Evolutionary conservation across 768 basidiomycete genomes (phyloP).

Genomic region (Mrakia gelida): DNA sequence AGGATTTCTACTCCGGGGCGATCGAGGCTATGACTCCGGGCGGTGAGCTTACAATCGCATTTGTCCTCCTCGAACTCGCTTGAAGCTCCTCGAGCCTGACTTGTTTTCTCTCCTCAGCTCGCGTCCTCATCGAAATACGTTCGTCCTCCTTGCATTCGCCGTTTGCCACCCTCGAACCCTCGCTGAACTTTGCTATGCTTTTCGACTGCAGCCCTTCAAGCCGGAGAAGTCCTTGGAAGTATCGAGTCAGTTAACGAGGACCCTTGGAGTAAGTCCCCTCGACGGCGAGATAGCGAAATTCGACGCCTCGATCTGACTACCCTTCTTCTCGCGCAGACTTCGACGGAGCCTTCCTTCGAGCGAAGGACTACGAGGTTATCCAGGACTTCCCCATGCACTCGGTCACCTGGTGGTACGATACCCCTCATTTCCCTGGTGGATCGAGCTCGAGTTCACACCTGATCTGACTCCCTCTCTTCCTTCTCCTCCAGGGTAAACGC

Average conservation of each 20-base stretch:
- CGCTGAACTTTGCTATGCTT: too few species aligned
- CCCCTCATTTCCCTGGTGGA: too few species aligned
- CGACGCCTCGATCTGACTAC: neutral
- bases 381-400: neutral
- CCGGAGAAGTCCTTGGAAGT: neutral
- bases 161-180: too few species aligned
- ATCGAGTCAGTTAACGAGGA: neutral
- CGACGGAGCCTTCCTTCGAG: neutral
- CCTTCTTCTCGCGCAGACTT: neutral
- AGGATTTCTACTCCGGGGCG: neutral
- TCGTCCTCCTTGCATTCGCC: too few species aligned
- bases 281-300: too few species aligned
- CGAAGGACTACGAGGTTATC: neutral
- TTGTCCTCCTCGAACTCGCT: neutral
- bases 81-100: neutral
- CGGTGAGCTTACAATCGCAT: neutral
- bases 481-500: neutral
- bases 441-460: too few species aligned
- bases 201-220: neutral
- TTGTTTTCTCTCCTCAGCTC: neutral
- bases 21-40: neutral
- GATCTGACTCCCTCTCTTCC: neutral
- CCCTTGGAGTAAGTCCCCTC: too few species aligned
- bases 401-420: neutral
- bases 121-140: conserved; percentile 3